Evolutionary conservation across 345 rosid species (phyloP), one percentile per base, ranked within the genome.

Genomic region (Cochlearia excelsa): DNA sequence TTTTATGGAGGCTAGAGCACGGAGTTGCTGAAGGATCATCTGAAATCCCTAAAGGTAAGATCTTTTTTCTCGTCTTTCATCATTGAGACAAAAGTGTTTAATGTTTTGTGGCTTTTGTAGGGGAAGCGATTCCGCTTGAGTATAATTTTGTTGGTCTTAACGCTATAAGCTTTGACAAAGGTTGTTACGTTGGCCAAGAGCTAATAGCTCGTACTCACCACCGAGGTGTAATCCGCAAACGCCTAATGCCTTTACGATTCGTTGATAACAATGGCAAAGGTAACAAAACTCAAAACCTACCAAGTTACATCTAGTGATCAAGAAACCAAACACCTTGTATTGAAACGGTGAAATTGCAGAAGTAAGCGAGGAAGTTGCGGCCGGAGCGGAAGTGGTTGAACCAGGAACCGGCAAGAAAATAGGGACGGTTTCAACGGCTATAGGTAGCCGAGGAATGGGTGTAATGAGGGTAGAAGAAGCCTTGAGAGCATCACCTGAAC

Each of bases 111-210:
- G 46, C 11, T 28, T 60, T 6, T 59, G 65, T 58, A 88, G 97
- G 97, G 0, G 99, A 93, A 63, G 90, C 97, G n/a, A 80, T 93
- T 67, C 92, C 96, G 0, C 90, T 87, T 5, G 96, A 93, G 58
- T 89, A 85, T 79, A 93, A 93, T 65, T 73, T 93, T 10, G 82
- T 65, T 33, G 99, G 86, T 72, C 82, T 89, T 35, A 89, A 90
- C 52, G 97, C 96, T 1, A 85, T 93, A 73, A 93, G 90, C 69
- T 93, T 93, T 67, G 90, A 87, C 63, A 89, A 93, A 78, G 97
- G 99, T 28, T 93, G 99, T 68, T 89, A 85, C 30, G 92, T 89
- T 23, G 97, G 99, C 41, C 97, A 93, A 76, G 99, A 93, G 76
- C 83, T 93, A 45, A 77, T 93, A 47, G 95, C 99, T 42, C 91